Evolutionary conservation across 2,329 filamentous ascomycete species (phyloP).

Genomic region (Colletotrichum tofieldiae): DNA sequence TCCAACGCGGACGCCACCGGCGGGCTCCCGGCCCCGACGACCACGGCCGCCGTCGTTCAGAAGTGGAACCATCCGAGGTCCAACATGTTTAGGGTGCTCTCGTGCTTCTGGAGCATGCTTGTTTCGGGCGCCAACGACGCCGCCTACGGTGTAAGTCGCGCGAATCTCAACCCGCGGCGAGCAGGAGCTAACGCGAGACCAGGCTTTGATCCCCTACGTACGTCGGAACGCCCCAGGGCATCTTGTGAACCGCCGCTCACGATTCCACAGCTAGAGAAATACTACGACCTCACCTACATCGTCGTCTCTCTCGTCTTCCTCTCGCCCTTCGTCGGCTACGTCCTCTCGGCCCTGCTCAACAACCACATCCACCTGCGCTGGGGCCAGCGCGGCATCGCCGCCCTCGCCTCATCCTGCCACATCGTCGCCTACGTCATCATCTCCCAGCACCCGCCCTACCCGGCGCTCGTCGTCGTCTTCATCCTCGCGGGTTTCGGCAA

Average conservation of each 20-base stretch:
- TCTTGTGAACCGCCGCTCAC: conserved; percentile 47
- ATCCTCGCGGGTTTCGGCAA: conserved; percentile 80
- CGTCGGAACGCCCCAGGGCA: conserved; percentile 43
- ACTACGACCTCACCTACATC: conserved; percentile 74
- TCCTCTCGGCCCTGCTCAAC: conserved; percentile 73
- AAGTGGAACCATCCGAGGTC: conserved; percentile 65
- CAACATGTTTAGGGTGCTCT: conserved; percentile 64
- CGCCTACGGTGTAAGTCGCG: conserved; percentile 67
- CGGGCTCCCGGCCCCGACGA: conserved; percentile 19
- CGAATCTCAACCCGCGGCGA: not conserved
- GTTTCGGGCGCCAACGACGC: conserved; percentile 73
- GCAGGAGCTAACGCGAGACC: conserved; percentile 30
- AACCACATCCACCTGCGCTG: conserved; percentile 60
- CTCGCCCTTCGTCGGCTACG: conserved; percentile 76
- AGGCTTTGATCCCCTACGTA: conserved; percentile 69
- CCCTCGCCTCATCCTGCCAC: conserved; percentile 73
- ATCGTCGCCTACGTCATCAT: conserved; percentile 76
- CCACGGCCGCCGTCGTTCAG: conserved; percentile 47
- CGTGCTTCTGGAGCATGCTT: conserved; percentile 72
- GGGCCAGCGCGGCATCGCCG: conserved; percentile 71
- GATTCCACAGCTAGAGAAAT: conserved; percentile 51
- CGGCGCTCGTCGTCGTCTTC: conserved; percentile 76
- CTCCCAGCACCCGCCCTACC: conserved; percentile 77
- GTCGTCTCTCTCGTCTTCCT: conserved; percentile 78
- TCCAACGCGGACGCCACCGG: not conserved